These are phyloP conservation scores for Moniliophthora roreri DNA, from an alignment of 1,284 basidiomycete genomes.

Conservation along the genomic window DNA sequence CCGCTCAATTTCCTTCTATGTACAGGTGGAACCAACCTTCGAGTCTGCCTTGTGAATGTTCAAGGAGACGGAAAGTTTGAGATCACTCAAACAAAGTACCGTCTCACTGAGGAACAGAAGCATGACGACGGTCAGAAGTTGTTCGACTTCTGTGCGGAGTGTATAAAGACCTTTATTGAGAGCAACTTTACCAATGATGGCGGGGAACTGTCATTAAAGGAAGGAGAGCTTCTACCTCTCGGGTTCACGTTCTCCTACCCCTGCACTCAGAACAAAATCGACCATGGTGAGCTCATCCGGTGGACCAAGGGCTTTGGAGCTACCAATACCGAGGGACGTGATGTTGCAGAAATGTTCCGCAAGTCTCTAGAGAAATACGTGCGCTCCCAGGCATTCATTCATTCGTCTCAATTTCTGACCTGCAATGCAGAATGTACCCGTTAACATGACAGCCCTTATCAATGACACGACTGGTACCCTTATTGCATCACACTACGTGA, in stretches of 20 bases:
- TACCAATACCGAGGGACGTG: conserved; percentile 87
- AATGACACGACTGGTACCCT: conserved; percentile 98
- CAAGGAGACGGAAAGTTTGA: conserved; percentile 95
- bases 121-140: conserved; percentile 94
- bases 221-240: conserved; percentile 77
- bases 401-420: conserved; percentile 6
- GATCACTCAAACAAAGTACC: conserved; percentile 97
- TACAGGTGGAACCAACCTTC: conserved; percentile 90
- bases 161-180: conserved; percentile 86
- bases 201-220: conserved; percentile 58
- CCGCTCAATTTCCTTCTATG: neutral
- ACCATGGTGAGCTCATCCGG: conserved; percentile 92
- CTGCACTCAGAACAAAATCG: conserved; percentile 90
- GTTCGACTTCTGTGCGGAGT: conserved; percentile 98
- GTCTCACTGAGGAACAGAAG: conserved; percentile 97
- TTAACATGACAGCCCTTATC: conserved; percentile 83
- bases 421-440: conserved; percentile 58
- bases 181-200: conserved; percentile 66
- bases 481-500: conserved; percentile 96
- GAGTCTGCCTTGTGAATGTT: conserved; percentile 94
- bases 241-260: conserved; percentile 99
- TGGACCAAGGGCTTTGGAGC: conserved; percentile 99
- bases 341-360: conserved; percentile 93
- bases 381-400: conserved; percentile 19
- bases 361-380: conserved; percentile 78